Evolutionary conservation across 352 stramenopile species (phyloP), one percentile per base, ranked within the genome.

Genomic region (Phytophthora idaei): DNA sequence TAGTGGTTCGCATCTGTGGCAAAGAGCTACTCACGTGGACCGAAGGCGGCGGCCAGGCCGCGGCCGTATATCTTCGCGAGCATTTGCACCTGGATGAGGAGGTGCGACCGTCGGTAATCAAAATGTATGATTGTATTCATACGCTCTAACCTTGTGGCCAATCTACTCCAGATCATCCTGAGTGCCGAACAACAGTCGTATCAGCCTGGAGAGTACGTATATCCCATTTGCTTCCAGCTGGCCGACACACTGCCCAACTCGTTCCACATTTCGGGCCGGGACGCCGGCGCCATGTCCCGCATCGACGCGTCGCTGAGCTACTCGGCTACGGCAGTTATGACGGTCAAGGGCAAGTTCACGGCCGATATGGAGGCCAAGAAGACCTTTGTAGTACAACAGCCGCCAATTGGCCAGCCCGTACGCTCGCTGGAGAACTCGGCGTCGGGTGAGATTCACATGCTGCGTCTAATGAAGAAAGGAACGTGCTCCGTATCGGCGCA

Each of bases 261-360:
- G 8, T 77, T 81, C 59, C 61, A 81, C 34, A 69, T 85, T 17
- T 70, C 57, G 14, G 29, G 52, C 12, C 69, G 68, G 14, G 55
- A 62, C 17, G 69, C 64, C 11, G 56, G 54, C 32, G 48, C 69
- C 58, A 80, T 80, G 73, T 50, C 32, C 27, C 51, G 66, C 52
- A 74, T 92, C 28, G 73, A 90, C 48, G 83, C 81, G 25, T 90
- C 82, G 9, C 86, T 94, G 48, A 80, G 77, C 45, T 94, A 92
- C 67, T 78, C 73, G 11, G 72, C 85, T 37, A 90, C 87, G 45
- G 81, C 83, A 32, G 65, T 77, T 28, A 78, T 94, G 49, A 74
- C 77, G 39, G 78, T 94, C 25, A 80, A 90, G 56, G 81, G 80
- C 12, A 72, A 84, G 53, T 90, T 94, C 46, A 76, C 81, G 10